phyloP scores from a whole-genome alignment of 495 filamentous ascomycete species.

The Melanomma pulvis-pyrius region DNA sequence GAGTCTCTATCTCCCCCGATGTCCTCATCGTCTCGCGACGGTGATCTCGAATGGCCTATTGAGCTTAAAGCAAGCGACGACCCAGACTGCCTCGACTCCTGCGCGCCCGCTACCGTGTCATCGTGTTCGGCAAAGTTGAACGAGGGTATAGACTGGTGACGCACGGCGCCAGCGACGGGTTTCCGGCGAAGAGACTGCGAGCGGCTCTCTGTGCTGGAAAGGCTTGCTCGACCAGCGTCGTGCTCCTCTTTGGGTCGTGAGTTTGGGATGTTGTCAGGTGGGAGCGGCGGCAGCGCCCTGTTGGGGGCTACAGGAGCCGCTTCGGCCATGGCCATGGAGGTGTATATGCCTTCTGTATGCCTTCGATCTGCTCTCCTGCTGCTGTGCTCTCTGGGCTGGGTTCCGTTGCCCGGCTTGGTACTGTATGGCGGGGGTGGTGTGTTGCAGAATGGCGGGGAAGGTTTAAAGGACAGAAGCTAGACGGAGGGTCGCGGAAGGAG shows the following conservation, averaged over 20 bases:
- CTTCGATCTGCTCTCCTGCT: background rate
- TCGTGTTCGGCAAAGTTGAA: constrained; percentile 31
- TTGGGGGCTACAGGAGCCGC: constrained; percentile 7
- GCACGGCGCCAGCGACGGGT: constrained; percentile 19
- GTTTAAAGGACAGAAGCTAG: background rate
- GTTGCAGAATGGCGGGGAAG: background rate
- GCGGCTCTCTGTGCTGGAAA: constrained; percentile 24
- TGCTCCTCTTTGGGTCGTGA: background rate
- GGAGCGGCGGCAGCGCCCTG: constrained; percentile 29
- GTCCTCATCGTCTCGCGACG: constrained; percentile 29
- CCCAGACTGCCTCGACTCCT: constrained; percentile 34
- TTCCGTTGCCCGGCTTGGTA: background rate
- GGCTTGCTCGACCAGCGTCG: constrained; percentile 5
- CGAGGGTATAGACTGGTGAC: constrained; percentile 17
- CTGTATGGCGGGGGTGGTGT: background rate
- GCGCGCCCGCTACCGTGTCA: constrained; percentile 24
- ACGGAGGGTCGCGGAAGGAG: background rate
- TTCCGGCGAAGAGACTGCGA: constrained; percentile 35
- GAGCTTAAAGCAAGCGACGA: constrained; percentile 34
- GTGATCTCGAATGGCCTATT: constrained; percentile 31
- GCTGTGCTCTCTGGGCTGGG: background rate
- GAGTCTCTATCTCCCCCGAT: constrained; percentile 16
- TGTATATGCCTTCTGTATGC: background rate
- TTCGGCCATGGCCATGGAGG: constrained; percentile 32
- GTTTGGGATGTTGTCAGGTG: constrained; percentile 10